Conservation (phyloP, 129 eudicot genomes). For the Flaveria ramosissima region DNA sequence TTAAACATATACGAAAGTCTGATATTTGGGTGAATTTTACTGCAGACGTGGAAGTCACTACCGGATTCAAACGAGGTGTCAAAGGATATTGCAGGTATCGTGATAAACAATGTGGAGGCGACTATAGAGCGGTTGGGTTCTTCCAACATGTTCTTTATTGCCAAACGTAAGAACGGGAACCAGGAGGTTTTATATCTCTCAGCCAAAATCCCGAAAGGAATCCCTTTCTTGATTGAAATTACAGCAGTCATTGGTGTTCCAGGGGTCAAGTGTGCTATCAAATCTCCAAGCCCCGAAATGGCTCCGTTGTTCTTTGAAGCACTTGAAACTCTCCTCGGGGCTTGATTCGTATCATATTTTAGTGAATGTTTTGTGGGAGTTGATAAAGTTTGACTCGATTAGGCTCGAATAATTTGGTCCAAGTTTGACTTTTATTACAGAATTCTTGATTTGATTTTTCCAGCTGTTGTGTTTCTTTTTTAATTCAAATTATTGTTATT, state of each 20-base stretch:
- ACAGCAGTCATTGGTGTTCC: constrained; percentile 73
- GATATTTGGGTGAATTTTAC: neutral
- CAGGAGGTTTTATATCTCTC: constrained; percentile 92
- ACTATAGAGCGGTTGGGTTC: constrained; percentile 64
- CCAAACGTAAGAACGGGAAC: constrained; percentile 86
- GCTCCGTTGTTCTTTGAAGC: constrained; percentile 94
- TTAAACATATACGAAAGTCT: neutral
- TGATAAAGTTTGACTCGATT: constrained; percentile 3
- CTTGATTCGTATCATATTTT: constrained; percentile 27
- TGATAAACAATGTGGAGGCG: constrained; percentile 64
- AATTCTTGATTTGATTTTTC: constrained; percentile 8
- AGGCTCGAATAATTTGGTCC: neutral
- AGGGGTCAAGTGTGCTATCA: constrained; percentile 89
- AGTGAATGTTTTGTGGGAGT: constrained; percentile 13
- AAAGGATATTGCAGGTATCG: constrained; percentile 61
- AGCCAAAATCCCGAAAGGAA: constrained; percentile 76
- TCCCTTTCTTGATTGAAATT: constrained; percentile 87
- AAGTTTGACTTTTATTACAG: constrained; percentile 9
- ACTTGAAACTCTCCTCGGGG: constrained; percentile 68
- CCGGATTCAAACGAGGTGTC: constrained; percentile 91
- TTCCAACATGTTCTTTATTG: constrained; percentile 90
- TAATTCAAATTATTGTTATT: neutral
- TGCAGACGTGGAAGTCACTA: constrained; percentile 93
- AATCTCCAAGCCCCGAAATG: constrained; percentile 90
- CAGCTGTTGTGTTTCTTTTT: neutral